Evolutionary conservation across 192 early-diverging fungal species (phyloP).

Genomic region (Endogone sp.): DNA sequence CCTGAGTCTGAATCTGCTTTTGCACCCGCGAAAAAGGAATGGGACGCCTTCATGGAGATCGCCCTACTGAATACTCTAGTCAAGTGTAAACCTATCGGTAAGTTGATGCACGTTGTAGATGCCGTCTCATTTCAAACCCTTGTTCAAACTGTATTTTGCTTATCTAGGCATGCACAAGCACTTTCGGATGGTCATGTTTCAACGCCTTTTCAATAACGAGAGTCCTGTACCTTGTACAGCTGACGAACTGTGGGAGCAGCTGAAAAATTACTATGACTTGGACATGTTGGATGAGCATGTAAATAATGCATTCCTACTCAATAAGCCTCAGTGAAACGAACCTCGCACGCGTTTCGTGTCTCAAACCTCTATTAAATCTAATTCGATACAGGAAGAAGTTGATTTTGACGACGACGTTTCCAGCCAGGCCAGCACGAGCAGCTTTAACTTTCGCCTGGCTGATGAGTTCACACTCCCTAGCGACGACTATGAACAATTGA

Average conservation of each 20-base stretch:
- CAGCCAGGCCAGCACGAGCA: not conserved
- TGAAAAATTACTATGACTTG: constrained; percentile 40
- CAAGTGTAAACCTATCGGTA: constrained; percentile 50
- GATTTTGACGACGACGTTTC: constrained; percentile 20
- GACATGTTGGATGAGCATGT: constrained; percentile 43
- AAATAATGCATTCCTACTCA: not conserved
- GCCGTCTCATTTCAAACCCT: not conserved
- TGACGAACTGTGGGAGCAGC: constrained; percentile 40
- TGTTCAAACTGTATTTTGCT: not conserved
- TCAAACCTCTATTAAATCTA: not conserved
- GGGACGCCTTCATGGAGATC: constrained; percentile 48
- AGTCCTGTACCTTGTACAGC: constrained; percentile 35
- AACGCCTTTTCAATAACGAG: constrained; percentile 41
- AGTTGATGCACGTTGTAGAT: not conserved
- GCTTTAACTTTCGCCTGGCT: not conserved
- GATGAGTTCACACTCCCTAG: constrained; percentile 43
- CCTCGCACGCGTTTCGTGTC: not conserved
- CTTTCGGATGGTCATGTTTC: constrained; percentile 49
- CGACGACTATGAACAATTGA: constrained; percentile 43
- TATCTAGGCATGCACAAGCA: constrained; percentile 49
- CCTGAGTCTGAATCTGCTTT: too few species aligned
- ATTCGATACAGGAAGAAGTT: constrained; percentile 33
- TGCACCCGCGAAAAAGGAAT: constrained; percentile 13
- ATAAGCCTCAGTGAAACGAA: not conserved
- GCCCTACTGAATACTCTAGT: constrained; percentile 42